A percentile compares a stretch with the other conserved stretches of the same genome.
phyloP scores from a whole-genome alignment of 2,329 filamentous ascomycete species.

The Dryadomyces quercivorus region DNA sequence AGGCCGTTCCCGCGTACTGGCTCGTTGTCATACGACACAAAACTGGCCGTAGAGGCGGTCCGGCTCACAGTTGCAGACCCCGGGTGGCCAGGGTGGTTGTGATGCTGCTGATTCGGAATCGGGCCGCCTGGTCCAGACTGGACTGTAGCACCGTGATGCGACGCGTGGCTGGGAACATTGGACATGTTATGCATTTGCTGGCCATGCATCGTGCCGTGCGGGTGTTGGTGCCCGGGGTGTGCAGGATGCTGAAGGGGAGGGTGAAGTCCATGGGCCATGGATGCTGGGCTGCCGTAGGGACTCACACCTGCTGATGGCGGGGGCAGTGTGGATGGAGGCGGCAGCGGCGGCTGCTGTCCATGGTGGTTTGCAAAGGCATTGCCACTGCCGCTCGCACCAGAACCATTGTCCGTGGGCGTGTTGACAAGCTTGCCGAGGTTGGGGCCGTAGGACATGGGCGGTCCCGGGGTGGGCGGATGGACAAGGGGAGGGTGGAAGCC shows the following conservation, averaged over 20 bases:
- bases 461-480: background rate
- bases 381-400: background rate
- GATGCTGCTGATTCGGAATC: background rate
- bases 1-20: background rate
- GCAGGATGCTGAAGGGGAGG: background rate
- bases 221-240: background rate
- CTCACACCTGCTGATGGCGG: background rate
- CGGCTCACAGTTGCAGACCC: background rate
- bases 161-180: background rate
- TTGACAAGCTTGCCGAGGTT: slow-evolving; percentile 4
- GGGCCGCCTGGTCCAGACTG: background rate
- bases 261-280: background rate
- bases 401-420: background rate
- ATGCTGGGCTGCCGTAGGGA: background rate
- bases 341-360: background rate
- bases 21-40: slow-evolving; percentile 1
- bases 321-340: background rate
- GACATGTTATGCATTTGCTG: background rate
- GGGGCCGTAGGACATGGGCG: background rate
- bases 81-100: background rate
- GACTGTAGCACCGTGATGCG: background rate
- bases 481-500: background rate
- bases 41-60: background rate
- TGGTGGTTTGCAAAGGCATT: background rate
- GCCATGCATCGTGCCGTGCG: background rate